These are phyloP conservation scores for Candida orba DNA, from an alignment of 805 yeast genomes.

Conservation along the genomic window DNA sequence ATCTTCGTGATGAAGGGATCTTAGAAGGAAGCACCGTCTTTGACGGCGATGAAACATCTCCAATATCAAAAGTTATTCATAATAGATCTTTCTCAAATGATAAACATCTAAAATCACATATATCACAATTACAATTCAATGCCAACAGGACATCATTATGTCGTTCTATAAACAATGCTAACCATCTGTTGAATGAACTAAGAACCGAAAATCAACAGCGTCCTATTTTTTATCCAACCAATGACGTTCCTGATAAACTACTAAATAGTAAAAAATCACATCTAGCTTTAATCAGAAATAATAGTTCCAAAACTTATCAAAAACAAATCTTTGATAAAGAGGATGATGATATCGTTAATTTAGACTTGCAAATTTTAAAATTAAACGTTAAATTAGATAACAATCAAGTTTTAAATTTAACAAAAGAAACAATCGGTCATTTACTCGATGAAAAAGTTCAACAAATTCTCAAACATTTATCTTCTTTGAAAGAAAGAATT, in stretches of 20 bases:
- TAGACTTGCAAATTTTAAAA: slow-evolving; percentile 53
- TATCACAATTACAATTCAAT: slow-evolving; percentile 72
- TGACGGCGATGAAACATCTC: slow-evolving; percentile 15
- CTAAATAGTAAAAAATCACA: slow-evolving; percentile 46
- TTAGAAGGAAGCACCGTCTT: slow-evolving; percentile 22
- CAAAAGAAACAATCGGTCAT: slow-evolving; percentile 60
- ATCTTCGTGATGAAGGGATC: slow-evolving; percentile 20
- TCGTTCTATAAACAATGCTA: slow-evolving; percentile 48
- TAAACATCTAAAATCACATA: slow-evolving; percentile 41
- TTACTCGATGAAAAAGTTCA: slow-evolving; percentile 61
- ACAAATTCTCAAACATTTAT: slow-evolving; percentile 60
- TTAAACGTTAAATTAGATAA: slow-evolving; percentile 50
- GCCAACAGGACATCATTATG: slow-evolving; percentile 61
- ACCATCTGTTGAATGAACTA: slow-evolving; percentile 43
- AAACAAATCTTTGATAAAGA: slow-evolving; percentile 16
- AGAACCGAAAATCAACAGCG: slow-evolving; percentile 49
- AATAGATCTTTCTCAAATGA: slow-evolving; percentile 24
- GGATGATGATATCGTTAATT: slow-evolving; percentile 19
- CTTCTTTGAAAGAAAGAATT: slow-evolving; percentile 69
- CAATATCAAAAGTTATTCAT: slow-evolving; percentile 10
- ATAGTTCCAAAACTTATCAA: slow-evolving; percentile 21
- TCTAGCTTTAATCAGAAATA: slow-evolving; percentile 43
- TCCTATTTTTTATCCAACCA: slow-evolving; percentile 57
- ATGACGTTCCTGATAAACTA: slow-evolving; percentile 22
- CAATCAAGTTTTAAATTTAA: slow-evolving; percentile 48